These are phyloP conservation scores for Pyrenophora teres DNA, from an alignment of 2,329 filamentous ascomycete species.

Conservation along the genomic window DNA sequence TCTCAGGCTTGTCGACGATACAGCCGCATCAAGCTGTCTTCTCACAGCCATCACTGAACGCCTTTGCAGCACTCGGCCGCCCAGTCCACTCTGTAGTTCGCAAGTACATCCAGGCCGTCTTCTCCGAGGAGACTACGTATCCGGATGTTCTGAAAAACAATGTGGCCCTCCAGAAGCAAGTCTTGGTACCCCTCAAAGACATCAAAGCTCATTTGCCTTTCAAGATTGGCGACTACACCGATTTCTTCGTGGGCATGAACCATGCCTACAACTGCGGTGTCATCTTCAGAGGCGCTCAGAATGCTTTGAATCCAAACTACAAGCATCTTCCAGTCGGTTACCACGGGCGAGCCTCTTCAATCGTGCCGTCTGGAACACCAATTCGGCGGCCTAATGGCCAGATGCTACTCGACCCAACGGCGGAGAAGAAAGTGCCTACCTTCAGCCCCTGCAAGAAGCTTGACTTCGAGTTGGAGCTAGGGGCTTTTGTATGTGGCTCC, in stretches of 20 bases:
- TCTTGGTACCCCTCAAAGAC: constrained; percentile 63
- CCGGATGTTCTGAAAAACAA: constrained; percentile 69
- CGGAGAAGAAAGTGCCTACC: constrained; percentile 64
- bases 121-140: constrained; percentile 63
- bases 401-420: constrained; percentile 67
- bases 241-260: constrained; percentile 81
- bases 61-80: constrained; percentile 73
- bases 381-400: constrained; percentile 77
- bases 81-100: constrained; percentile 71
- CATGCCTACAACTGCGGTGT: constrained; percentile 75
- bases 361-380: constrained; percentile 74
- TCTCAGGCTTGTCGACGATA: constrained; percentile 62
- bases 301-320: constrained; percentile 81
- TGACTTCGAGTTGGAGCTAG: constrained; percentile 81
- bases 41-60: constrained; percentile 68
- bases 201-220: constrained; percentile 74
- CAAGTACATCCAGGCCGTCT: constrained; percentile 69
- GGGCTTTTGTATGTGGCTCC: constrained; percentile 70
- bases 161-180: constrained; percentile 58
- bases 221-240: constrained; percentile 80
- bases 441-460: constrained; percentile 69
- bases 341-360: constrained; percentile 75
- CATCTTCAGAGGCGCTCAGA: constrained; percentile 72
- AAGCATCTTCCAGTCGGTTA: constrained; percentile 81
- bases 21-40: constrained; percentile 66